Percentiles rank a stretch among this genome's conserved stretches.
These are phyloP conservation scores for Leccinum pellstonianum DNA, from an alignment of 768 basidiomycete genomes.

Conservation along the genomic window DNA sequence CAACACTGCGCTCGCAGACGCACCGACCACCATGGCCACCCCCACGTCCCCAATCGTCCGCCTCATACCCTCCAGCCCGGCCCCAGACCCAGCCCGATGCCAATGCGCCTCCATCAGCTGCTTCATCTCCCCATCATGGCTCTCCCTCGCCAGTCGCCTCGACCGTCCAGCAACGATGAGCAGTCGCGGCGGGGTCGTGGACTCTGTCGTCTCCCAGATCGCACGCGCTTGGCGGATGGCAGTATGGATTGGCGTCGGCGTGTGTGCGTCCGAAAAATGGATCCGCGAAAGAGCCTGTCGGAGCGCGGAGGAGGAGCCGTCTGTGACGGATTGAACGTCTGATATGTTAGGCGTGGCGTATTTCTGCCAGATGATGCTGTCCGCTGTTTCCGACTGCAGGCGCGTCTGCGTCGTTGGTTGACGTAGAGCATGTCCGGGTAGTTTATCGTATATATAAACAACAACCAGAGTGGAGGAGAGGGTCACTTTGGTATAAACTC, in stretches of 20 bases:
- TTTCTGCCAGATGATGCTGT: slow-evolving; percentile 70
- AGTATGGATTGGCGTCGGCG: slow-evolving; percentile 61
- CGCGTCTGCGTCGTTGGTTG: slow-evolving; percentile 59
- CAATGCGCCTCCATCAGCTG: slow-evolving; percentile 49
- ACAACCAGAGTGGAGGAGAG: background rate
- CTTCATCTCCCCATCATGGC: slow-evolving; percentile 68
- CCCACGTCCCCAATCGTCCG: slow-evolving; percentile 89
- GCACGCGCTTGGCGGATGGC: slow-evolving; percentile 43
- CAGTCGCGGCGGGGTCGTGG: slow-evolving; percentile 36
- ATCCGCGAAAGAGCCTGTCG: slow-evolving; percentile 52
- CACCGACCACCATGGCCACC: slow-evolving; percentile 70
- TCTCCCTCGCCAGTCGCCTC: slow-evolving; percentile 67
- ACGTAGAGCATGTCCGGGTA: slow-evolving; percentile 43
- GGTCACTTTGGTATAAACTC: background rate
- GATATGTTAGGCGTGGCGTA: slow-evolving; percentile 44
- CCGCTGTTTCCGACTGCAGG: slow-evolving; percentile 81
- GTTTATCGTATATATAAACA: slow-evolving; percentile 46
- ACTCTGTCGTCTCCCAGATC: slow-evolving; percentile 21
- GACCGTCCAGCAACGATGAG: slow-evolving; percentile 75
- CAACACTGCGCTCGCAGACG: slow-evolving; percentile 53
- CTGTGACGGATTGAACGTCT: background rate
- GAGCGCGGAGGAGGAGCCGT: slow-evolving; percentile 8
- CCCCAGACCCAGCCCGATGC: background rate
- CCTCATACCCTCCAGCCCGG: slow-evolving; percentile 40
- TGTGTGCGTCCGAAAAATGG: slow-evolving; percentile 54